Evolutionary conservation across 2,329 filamentous ascomycete genomes (phyloP).

Genomic region (Colletotrichum tofieldiae): DNA sequence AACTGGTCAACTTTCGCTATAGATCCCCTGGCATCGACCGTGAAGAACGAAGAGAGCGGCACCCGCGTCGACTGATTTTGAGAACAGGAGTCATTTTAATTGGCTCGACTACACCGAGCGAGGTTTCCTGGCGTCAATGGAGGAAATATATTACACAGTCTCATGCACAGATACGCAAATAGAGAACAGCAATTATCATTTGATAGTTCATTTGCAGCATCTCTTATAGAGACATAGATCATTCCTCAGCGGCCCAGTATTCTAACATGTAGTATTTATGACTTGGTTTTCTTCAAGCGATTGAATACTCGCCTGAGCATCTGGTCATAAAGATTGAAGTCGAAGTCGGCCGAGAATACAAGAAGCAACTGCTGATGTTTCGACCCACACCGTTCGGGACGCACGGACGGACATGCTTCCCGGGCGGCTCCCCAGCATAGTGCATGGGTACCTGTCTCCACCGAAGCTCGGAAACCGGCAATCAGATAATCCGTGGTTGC

Average conservation of each 20-base stretch:
- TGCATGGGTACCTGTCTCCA: too few species aligned
- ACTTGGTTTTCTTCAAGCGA: background rate
- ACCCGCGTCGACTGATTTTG: too few species aligned
- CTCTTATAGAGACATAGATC: background rate
- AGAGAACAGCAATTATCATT: too few species aligned
- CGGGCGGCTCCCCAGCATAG: background rate
- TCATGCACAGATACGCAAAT: too few species aligned
- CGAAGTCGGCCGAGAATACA: background rate
- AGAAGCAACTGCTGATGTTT: background rate
- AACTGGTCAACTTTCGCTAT: background rate
- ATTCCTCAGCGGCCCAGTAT: accelerated
- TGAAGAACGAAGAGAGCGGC: background rate
- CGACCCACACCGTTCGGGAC: background rate
- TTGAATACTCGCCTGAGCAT: background rate
- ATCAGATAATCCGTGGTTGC: slow-evolving; percentile 32
- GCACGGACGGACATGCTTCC: background rate
- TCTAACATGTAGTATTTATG: background rate
- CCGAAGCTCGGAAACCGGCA: background rate
- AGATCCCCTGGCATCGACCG: background rate
- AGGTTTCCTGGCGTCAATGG: background rate
- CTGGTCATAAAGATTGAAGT: background rate
- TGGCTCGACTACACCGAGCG: too few species aligned
- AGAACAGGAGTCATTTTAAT: too few species aligned
- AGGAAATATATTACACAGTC: too few species aligned
- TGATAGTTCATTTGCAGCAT: background rate